A percentile compares a stretch with the other conserved stretches of the same genome.
Evolutionary conservation across 805 yeast species (phyloP).

Genomic region (Saccharomycopsis capsularis): DNA sequence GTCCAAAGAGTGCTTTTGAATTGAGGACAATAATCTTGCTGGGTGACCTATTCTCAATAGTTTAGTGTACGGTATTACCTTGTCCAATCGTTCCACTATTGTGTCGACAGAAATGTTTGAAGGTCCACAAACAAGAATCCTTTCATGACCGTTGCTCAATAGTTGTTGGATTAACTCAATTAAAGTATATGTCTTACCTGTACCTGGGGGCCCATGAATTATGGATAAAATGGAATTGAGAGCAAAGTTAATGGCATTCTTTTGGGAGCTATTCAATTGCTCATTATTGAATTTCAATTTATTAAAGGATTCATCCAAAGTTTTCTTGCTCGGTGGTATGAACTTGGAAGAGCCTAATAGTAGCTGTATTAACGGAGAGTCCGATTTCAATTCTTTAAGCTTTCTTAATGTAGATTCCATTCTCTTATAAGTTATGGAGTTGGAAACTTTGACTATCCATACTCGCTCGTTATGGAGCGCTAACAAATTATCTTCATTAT

Average conservation of each 20-base stretch:
- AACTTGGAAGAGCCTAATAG: slow-evolving; percentile 40
- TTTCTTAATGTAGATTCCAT: slow-evolving; percentile 75
- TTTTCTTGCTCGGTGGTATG: slow-evolving; percentile 24
- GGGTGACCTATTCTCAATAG: slow-evolving; percentile 92
- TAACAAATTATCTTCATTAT: slow-evolving; percentile 37
- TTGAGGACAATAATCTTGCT: slow-evolving; percentile 62
- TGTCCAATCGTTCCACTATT: slow-evolving; percentile 65
- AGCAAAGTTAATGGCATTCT: slow-evolving; percentile 62
- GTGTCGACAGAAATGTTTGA: slow-evolving; percentile 92
- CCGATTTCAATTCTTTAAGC: slow-evolving; percentile 43
- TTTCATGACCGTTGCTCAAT: slow-evolving; percentile 35
- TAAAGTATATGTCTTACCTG: slow-evolving; percentile 77
- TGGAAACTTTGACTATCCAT: slow-evolving; percentile 53
- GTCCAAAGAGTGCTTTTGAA: slow-evolving; percentile 69
- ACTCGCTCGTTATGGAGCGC: slow-evolving; percentile 42
- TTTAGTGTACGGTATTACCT: slow-evolving; percentile 36
- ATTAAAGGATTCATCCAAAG: slow-evolving; percentile 11
- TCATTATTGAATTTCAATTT: slow-evolving; percentile 34
- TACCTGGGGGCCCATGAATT: slow-evolving; percentile 75
- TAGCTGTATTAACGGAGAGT: slow-evolving; percentile 33
- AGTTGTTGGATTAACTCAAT: slow-evolving; percentile 77
- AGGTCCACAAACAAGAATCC: slow-evolving; percentile 87
- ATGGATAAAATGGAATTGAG: slow-evolving; percentile 51
- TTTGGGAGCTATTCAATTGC: slow-evolving; percentile 54
- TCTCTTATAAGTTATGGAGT: slow-evolving; percentile 66